Base-by-base conservation (phyloP, 83 land plant genomes). In the Picea engelmannii region DNA sequence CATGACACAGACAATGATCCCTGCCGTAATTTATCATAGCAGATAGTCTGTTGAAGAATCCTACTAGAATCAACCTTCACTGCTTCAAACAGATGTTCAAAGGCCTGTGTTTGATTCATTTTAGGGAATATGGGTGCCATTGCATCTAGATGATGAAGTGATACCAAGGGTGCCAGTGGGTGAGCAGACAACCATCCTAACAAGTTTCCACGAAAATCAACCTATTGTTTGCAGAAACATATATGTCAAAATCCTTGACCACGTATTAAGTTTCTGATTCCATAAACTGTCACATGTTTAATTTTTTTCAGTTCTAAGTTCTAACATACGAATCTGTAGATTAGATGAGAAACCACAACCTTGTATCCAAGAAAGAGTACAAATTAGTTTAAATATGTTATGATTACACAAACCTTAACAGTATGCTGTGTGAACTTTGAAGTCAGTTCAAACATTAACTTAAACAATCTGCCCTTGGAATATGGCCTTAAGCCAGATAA, bases 111-210 rank as follows among this genome's bases (percentile, higher is more conserved):
- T 12, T 79, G 85, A 60, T 79, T 89, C 89, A 82, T 84, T n/a
- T 65, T 81, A 17, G 97, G 97, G 67, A 90, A 94, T 65, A 95
- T 82, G 8, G 96, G 97, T 5, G 83, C 78, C 24, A 94, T 69
- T 10, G 31, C 47, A 73, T 95, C 98, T 5, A 95, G 61, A 78
- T 95, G 98, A 87, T 95, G 98, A 52, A 95, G 84, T 64, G 98
- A 90, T 63, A 94, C 81, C 15, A 94, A 38, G 16, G 97, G 95
- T 8, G 90, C 76, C 25, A 86, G 84, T 5, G 98, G 98, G 52
- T 94, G 98, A 15, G 95, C 87, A 76, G 95, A 90, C 65, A 95
- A 76, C 42, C 85, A 61, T 13, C 98, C 98, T 21, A 87, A 92
- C 69, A 86, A 62, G 83, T 95, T 92, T 40, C 91, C 88, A 2